These are phyloP conservation scores for Apocynum venetum DNA, from an alignment of 257 asterid genomes.

Conservation along the genomic window DNA sequence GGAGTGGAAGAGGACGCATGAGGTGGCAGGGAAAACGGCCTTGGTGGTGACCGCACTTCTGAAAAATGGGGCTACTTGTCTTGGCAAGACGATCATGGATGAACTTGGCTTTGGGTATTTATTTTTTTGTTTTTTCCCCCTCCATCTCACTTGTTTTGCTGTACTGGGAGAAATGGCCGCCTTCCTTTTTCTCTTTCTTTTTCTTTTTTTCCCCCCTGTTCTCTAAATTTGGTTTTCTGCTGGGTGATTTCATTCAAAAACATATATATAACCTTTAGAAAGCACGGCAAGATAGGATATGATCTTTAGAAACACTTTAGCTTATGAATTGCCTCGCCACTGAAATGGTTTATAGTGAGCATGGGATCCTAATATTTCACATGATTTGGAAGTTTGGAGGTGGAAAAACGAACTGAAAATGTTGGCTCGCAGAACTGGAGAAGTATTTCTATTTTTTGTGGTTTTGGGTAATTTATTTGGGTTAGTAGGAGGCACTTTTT, in stretches of 20 bases:
- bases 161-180: neutral
- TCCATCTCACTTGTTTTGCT: neutral
- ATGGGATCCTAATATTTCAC: neutral
- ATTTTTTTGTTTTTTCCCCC: neutral
- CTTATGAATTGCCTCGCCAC: neutral
- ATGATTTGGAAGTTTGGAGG: neutral
- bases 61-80: slow-evolving; percentile 71
- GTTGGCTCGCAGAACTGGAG: neutral
- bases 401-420: neutral
- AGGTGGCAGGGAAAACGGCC: slow-evolving; percentile 69
- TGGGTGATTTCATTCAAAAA: too few relatives aligned
- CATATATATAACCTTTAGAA: neutral
- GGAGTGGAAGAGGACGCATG: slow-evolving; percentile 85
- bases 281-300: neutral
- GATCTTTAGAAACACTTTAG: neutral
- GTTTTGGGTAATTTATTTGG: neutral
- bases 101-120: slow-evolving; percentile 89
- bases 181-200: neutral
- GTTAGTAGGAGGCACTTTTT: neutral
- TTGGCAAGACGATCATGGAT: slow-evolving; percentile 86
- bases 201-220: too few relatives aligned
- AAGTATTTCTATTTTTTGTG: neutral
- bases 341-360: neutral
- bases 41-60: slow-evolving; percentile 64
- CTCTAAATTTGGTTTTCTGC: neutral